Evolutionary conservation across 768 basidiomycete species (phyloP).

Genomic region (Albatrellus ellisii): DNA sequence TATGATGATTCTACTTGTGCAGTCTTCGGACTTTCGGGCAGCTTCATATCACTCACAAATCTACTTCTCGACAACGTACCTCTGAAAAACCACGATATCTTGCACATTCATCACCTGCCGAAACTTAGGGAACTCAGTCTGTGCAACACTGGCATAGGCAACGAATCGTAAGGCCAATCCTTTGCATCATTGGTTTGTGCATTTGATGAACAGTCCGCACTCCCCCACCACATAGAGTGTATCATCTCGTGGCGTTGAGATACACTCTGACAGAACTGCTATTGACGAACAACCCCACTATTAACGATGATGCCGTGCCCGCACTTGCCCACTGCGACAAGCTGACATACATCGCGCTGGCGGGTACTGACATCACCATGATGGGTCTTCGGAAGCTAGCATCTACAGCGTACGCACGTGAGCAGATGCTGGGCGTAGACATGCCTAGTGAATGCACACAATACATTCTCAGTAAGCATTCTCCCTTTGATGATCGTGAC

Average conservation of each 20-base stretch:
- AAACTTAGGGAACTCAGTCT: slow-evolving; percentile 33
- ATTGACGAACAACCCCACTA: slow-evolving; percentile 35
- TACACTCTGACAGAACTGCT: slow-evolving; percentile 38
- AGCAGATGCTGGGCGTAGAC: slow-evolving; percentile 35
- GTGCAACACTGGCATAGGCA: slow-evolving; percentile 40
- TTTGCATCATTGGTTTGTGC: neutral
- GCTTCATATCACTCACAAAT: slow-evolving; percentile 35
- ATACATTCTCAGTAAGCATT: slow-evolving; percentile 39
- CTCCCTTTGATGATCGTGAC: neutral
- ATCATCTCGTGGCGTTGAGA: slow-evolving; percentile 42
- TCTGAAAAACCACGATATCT: slow-evolving; percentile 35
- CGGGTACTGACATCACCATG: slow-evolving; percentile 44
- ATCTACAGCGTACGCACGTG: slow-evolving; percentile 21
- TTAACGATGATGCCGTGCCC: slow-evolving; percentile 44
- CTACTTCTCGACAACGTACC: slow-evolving; percentile 35
- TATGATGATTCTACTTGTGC: slow-evolving; percentile 6
- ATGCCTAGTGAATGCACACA: slow-evolving; percentile 38
- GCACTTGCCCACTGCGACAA: slow-evolving; percentile 36
- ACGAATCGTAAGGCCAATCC: slow-evolving; percentile 43
- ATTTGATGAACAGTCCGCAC: neutral
- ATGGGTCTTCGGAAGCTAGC: slow-evolving; percentile 42
- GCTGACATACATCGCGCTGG: slow-evolving; percentile 36
- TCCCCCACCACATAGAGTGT: slow-evolving; percentile 29
- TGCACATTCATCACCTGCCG: slow-evolving; percentile 40
- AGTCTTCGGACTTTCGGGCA: slow-evolving; percentile 39